A percentile compares a stretch with the other conserved stretches of the same genome.
Conservation (phyloP, 2,329 filamentous ascomycete species). For the Aspergillus aculeatinus region DNA sequence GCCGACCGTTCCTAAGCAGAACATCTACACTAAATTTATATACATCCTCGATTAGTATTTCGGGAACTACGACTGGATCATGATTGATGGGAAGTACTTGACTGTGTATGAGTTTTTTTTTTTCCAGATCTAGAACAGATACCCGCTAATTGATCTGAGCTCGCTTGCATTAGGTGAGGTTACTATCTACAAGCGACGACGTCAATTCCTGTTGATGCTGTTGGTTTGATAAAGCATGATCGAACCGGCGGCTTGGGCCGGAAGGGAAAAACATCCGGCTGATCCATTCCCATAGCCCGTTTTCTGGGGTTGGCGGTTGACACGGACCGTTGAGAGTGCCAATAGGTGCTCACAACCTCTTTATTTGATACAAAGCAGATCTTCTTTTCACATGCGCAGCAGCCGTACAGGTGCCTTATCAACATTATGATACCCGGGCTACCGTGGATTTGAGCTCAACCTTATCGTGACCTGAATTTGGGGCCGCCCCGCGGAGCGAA, state of each 20-base stretch:
- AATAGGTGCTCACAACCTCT: neutral
- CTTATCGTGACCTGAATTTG: neutral
- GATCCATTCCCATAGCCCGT: slow-evolving; percentile 8
- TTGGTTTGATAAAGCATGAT: neutral
- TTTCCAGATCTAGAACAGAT: no score
- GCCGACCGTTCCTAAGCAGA: no score
- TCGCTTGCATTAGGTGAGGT: no score
- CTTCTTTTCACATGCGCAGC: neutral
- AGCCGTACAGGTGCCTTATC: neutral
- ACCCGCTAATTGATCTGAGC: no score
- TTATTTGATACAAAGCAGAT: neutral
- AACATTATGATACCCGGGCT: neutral
- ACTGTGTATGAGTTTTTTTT: no score
- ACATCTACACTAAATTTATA: no score
- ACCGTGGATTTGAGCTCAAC: neutral
- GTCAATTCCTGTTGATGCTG: neutral
- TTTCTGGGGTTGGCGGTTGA: slow-evolving; percentile 3
- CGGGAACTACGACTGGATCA: no score
- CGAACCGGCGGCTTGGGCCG: neutral
- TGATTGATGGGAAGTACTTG: no score
- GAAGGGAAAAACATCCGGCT: neutral
- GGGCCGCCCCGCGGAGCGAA: slow-evolving; percentile 14
- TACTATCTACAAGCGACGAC: no score
- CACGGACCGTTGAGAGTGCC: neutral
- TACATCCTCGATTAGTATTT: no score